Percentiles rank a stretch among this genome's conserved stretches.
Evolutionary conservation across 768 basidiomycete genomes (phyloP).

Genomic region (Clitopilus hobsonii): DNA sequence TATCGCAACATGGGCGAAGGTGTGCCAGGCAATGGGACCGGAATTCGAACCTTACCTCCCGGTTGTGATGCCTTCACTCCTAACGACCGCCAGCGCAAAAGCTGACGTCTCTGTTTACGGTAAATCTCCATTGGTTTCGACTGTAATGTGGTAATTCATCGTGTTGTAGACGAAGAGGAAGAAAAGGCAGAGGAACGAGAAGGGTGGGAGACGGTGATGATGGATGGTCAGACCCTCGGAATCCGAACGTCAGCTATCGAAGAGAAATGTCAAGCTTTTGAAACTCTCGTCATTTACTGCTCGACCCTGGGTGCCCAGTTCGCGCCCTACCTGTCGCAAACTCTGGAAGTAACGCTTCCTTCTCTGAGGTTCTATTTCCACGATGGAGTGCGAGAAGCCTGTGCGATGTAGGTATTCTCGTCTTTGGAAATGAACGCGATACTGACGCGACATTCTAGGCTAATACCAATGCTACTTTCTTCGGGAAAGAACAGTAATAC

Average conservation of each 20-base stretch:
- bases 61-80: slow-evolving; percentile 75
- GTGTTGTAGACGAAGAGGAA: slow-evolving; percentile 44
- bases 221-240: slow-evolving; percentile 74
- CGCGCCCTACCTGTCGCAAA: slow-evolving; percentile 68
- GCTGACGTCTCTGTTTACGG: slow-evolving; percentile 74
- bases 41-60: slow-evolving; percentile 88
- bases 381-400: slow-evolving; percentile 79
- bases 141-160: slow-evolving; percentile 1
- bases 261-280: slow-evolving; percentile 85
- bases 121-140: slow-evolving; percentile 21
- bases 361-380: slow-evolving; percentile 76
- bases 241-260: slow-evolving; percentile 80
- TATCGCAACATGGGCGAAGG: slow-evolving; percentile 85
- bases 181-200: slow-evolving; percentile 56
- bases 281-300: slow-evolving; percentile 79
- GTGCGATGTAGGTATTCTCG: slow-evolving; percentile 51
- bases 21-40: slow-evolving; percentile 78
- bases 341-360: slow-evolving; percentile 67
- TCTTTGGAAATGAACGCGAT: neutral
- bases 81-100: slow-evolving; percentile 74
- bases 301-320: slow-evolving; percentile 63
- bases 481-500: slow-evolving; percentile 65
- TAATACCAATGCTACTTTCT: slow-evolving; percentile 65
- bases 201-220: slow-evolving; percentile 73
- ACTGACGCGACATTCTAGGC: slow-evolving; percentile 31